Conservation (phyloP, 164 flowering plant species). For the Tinospora cordifolia region DNA sequence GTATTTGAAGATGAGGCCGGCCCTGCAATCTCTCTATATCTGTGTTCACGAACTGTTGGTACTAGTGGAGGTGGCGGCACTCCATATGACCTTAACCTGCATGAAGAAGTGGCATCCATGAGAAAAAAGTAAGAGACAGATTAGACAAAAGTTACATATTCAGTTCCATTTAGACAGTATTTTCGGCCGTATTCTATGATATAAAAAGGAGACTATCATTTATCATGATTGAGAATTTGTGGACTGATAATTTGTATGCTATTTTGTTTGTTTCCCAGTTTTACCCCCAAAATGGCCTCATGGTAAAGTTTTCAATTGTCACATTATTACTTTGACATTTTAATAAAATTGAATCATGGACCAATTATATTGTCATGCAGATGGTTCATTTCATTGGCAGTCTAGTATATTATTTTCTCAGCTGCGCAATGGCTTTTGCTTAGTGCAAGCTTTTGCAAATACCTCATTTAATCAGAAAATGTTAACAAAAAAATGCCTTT, state of each 20-base stretch:
- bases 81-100: slow-evolving; percentile 20
- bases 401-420: not conserved
- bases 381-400: not conserved
- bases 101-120: not conserved
- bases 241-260: not conserved
- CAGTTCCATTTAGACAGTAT: not conserved
- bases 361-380: not conserved
- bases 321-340: too few species aligned
- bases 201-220: not conserved
- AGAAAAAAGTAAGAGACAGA: not conserved
- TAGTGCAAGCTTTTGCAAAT: not conserved
- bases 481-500: not conserved
- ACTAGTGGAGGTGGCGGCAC: slow-evolving; percentile 9
- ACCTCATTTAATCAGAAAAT: not conserved
- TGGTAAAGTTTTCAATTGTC: too few species aligned
- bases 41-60: slow-evolving; percentile 10
- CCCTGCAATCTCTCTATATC: slow-evolving; percentile 17
- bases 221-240: not conserved
- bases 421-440: not conserved
- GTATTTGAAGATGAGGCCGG: slow-evolving; percentile 19
- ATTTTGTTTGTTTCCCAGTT: not conserved
- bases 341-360: too few species aligned
- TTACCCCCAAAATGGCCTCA: not conserved
- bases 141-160: not conserved
- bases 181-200: not conserved